Evolutionary conservation across 2,329 filamentous ascomycete species (phyloP), one percentile per base, ranked within the genome.

Genomic region (Penicillium digitatum): DNA sequence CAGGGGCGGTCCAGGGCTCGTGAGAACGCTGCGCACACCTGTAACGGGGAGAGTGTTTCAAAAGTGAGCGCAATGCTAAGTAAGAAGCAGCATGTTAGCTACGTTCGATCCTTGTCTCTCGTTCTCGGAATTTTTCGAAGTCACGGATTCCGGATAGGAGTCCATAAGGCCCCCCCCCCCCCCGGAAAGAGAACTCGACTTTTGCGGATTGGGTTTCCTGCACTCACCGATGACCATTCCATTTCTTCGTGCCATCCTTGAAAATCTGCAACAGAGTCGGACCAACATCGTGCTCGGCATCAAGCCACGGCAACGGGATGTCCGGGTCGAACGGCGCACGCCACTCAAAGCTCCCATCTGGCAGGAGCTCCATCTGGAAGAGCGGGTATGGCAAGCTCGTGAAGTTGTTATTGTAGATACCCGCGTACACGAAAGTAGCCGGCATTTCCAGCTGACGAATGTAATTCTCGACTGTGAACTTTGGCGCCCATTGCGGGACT

Each of bases 381-480:
- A 97, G 81, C 1, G 94, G 94, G 69, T 96, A 97, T 1, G 85
- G 86, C 31, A 96, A 81, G 44, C 89, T 94, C 29, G 93, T 97
- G 75, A 97, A 99, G 72, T 99, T 97, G 76, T 97, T 97, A 80
- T 97, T 96, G 80, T 97, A 99, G 66, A 96, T 96, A 56, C 93
- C 94, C 10, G 92, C 90, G 74, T 96, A 96, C 62, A 96, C 87
- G 72, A 96, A 97, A 0, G 93, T 97, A 1, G 92, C 86, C 0
- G 90, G 90, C 11, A 96, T 80, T 10, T 86, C 86, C 38, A 96
- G 83, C 69, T 90, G 84, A 55, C 89, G 85, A 48, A 96, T 83
- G 72, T 97, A 95, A 52, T 94, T 88, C 74, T 97, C 94, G 39
- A 97, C 88, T 47, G 89, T 87, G 74, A 95, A 91, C 75, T 99